These are phyloP conservation scores for Fusarium sp. DNA, from an alignment of 2,329 filamentous ascomycete genomes.

Conservation along the genomic window DNA sequence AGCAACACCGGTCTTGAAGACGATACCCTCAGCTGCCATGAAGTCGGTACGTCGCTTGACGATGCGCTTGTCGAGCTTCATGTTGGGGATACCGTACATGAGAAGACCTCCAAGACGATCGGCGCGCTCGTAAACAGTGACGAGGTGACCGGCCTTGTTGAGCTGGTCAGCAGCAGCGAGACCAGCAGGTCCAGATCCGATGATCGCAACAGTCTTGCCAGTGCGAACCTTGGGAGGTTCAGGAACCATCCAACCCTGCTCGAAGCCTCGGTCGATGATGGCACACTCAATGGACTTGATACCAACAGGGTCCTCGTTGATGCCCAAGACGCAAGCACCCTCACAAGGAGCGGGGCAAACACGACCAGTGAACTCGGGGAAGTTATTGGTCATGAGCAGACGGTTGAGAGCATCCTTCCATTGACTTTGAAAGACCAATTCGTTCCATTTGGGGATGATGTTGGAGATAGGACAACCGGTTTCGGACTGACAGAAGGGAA, in stretches of 20 bases:
- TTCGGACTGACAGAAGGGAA: constrained; percentile 97
- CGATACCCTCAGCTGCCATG: constrained; percentile 89
- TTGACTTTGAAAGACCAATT: constrained; percentile 79
- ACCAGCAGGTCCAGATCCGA: constrained; percentile 93
- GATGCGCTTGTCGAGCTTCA: constrained; percentile 99
- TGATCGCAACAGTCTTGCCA: constrained; percentile 88
- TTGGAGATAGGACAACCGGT: constrained; percentile 96
- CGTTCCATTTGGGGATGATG: constrained; percentile 98
- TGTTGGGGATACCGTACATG: constrained; percentile 99
- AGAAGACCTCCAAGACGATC: constrained; percentile 91
- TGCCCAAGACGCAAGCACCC: constrained; percentile 94
- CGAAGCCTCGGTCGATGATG: constrained; percentile 96
- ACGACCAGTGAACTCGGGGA: constrained; percentile 97
- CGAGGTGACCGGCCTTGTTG: constrained; percentile 88
- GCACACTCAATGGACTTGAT: constrained; percentile 99
- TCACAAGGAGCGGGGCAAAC: constrained; percentile 97
- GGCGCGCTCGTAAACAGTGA: constrained; percentile 93
- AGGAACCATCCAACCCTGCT: constrained; percentile 98
- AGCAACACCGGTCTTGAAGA: constrained; percentile 81
- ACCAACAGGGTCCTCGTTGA: constrained; percentile 96
- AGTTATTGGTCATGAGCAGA: constrained; percentile 97
- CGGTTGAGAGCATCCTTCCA: constrained; percentile 94
- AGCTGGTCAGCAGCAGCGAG: constrained; percentile 93
- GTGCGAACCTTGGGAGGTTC: constrained; percentile 81
- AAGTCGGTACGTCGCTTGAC: constrained; percentile 96